Evolutionary conservation across 1,139 yeast species (phyloP).

Genomic region (Debaryomycetaceae sp.): DNA sequence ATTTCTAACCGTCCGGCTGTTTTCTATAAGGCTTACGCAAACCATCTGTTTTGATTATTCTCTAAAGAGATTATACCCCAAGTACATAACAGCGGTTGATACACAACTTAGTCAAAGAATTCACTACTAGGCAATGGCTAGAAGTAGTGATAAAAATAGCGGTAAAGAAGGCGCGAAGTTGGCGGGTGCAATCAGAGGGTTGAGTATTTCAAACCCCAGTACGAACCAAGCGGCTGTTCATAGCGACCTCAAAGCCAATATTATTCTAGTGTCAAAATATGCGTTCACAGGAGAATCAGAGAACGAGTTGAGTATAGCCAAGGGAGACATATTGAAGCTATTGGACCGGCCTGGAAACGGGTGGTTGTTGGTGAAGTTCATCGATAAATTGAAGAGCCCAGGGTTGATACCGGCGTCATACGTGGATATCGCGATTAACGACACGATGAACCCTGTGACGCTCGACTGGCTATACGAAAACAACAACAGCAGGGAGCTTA

Average conservation of each 20-base stretch:
- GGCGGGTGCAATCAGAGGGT: conserved; percentile 1
- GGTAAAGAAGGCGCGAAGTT: background rate
- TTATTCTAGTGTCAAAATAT: conserved; percentile 38
- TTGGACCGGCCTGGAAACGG: conserved; percentile 39
- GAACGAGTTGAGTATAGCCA: conserved; percentile 31
- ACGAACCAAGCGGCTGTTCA: conserved; percentile 2
- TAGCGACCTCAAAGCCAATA: conserved; percentile 22
- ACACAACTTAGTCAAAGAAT: background rate
- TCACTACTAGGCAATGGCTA: background rate
- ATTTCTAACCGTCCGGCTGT: background rate
- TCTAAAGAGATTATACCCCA: background rate
- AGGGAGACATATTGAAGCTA: conserved; percentile 41
- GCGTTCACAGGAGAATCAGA: conserved; percentile 31
- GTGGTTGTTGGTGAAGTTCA: conserved; percentile 43
- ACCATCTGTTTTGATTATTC: background rate
- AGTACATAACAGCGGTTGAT: background rate
- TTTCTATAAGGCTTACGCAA: background rate
- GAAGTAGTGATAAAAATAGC: background rate
- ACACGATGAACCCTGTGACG: conserved; percentile 34
- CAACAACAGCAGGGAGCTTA: conserved; percentile 5
- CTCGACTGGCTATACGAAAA: conserved; percentile 33
- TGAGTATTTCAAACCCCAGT: conserved; percentile 3
- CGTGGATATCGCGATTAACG: conserved; percentile 47
- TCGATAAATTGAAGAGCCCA: conserved; percentile 33
- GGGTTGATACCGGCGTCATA: conserved; percentile 44